Evolutionary conservation across 176 grass and related monocot genomes (phyloP).

Genomic region (Carex pumila): DNA sequence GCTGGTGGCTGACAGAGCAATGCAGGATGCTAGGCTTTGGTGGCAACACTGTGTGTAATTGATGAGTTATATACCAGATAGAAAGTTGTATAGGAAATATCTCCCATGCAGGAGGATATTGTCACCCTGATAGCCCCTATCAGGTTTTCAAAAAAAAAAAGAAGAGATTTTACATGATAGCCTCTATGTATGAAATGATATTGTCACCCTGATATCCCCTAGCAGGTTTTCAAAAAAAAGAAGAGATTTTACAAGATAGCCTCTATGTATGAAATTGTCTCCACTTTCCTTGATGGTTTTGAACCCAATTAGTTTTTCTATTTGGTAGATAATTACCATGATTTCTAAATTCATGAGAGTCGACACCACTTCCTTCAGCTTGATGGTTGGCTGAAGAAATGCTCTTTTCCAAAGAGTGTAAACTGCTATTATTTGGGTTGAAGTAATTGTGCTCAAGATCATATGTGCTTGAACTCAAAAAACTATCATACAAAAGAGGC

Average conservation of each 20-base stretch:
- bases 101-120: too few relatives aligned
- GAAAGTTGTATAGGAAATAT: too few relatives aligned
- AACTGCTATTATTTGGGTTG: background rate
- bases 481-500: conserved; percentile 11
- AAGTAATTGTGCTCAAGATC: conserved; percentile 6
- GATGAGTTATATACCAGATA: too few relatives aligned
- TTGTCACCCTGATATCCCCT: too few relatives aligned
- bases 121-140: too few relatives aligned
- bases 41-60: too few relatives aligned
- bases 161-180: too few relatives aligned
- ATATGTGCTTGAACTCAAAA: conserved; percentile 15
- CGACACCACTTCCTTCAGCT: background rate
- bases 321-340: background rate
- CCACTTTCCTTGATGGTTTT: background rate
- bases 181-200: too few relatives aligned
- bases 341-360: conserved; percentile 21
- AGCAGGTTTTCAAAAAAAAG: too few relatives aligned
- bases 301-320: background rate
- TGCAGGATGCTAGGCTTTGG: too few relatives aligned
- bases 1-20: too few relatives aligned
- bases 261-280: background rate
- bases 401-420: background rate
- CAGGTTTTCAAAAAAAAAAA: too few relatives aligned
- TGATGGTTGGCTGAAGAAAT: background rate
- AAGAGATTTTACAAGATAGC: background rate